Conservation (phyloP, 139 green algal species). For the Axilococcus clingmanii region DNA sequence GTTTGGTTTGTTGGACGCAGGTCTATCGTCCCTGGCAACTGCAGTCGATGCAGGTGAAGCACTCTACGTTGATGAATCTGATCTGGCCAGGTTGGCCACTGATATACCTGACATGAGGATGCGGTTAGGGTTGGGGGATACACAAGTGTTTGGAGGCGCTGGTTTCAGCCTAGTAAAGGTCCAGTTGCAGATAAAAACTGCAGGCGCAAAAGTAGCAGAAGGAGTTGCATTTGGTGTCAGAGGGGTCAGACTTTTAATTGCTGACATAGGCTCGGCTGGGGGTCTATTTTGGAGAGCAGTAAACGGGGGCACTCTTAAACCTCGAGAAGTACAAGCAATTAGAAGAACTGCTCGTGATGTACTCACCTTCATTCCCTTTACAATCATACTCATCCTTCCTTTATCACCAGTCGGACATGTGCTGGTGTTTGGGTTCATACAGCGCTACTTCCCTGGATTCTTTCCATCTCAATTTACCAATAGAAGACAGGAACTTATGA, state of each 20-base stretch:
- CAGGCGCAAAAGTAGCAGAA: slow-evolving; percentile 44
- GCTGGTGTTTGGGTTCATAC: slow-evolving; percentile 93
- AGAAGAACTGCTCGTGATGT: slow-evolving; percentile 85
- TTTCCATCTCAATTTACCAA: slow-evolving; percentile 93
- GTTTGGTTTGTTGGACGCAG: slow-evolving; percentile 69
- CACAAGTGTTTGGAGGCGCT: slow-evolving; percentile 57
- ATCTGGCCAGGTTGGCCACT: slow-evolving; percentile 64
- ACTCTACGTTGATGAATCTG: slow-evolving; percentile 33
- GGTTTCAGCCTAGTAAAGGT: slow-evolving; percentile 47
- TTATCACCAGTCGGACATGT: slow-evolving; percentile 96
- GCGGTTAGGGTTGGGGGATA: slow-evolving; percentile 63
- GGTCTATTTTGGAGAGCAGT: slow-evolving; percentile 66
- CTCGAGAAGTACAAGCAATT: slow-evolving; percentile 82
- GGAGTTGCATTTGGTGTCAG: slow-evolving; percentile 68
- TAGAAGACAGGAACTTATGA: slow-evolving; percentile 74
- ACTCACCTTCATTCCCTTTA: slow-evolving; percentile 91
- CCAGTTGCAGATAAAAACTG: slow-evolving; percentile 45
- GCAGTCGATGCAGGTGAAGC: slow-evolving; percentile 34
- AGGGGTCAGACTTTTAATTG: slow-evolving; percentile 68
- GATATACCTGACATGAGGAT: slow-evolving; percentile 84
- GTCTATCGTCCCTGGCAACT: slow-evolving; percentile 48
- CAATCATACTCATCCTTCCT: slow-evolving; percentile 95
- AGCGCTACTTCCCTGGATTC: slow-evolving; percentile 94
- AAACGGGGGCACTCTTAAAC: slow-evolving; percentile 69
- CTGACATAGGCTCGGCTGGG: slow-evolving; percentile 48